Base-by-base conservation (phyloP, 768 basidiomycete genomes). In the Asterophora parasitica region DNA sequence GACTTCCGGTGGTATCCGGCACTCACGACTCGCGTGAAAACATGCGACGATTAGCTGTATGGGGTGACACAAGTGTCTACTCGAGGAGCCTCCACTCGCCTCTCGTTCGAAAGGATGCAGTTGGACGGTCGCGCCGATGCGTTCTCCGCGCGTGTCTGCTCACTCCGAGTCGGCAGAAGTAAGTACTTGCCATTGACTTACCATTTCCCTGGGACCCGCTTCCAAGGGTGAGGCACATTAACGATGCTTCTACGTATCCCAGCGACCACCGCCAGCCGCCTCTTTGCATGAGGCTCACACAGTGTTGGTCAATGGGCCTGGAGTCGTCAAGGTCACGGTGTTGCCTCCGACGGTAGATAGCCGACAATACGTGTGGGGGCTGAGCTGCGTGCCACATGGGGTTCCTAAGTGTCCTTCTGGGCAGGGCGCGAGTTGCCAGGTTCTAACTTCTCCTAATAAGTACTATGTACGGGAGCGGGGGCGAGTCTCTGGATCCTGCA, bases 371-470 rank as follows among this genome's bases (percentile, higher is more conserved):
- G n/a, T n/a, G n/a, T n/a, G n/a, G n/a, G n/a, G n/a, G n/a, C n/a
- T n/a, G n/a, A n/a, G n/a, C n/a, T 70, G 68, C 67, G 54, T 51
- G 56, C 62, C 70, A 69, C 65, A 67, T 67, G 68, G 66, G 46
- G 43, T 8, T 40, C 57, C 31, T 27, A n/a, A n/a, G n/a, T n/a
- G n/a, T 33, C 36, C 32, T 30, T 16, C 19, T n/a, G 11, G 20
- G 31, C 41, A 27, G 39, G 34, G 31, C 23, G 31, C 7, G 41
- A 49, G 40, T 48, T 49, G 39, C 40, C 28, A 42, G 42, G 44
- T 28, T 16, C 19, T 10, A 16, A 23, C 3, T 23, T 6, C 23
- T 23, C 13, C n/a, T n/a, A n/a, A n/a, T n/a, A n/a, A n/a, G n/a
- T n/a, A n/a, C n/a, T 4, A 30, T 16, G 49, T 23, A 27, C 34